Base-by-base conservation (phyloP, 1,284 basidiomycete genomes). In the Rhodotorula mucilaginosa region DNA sequence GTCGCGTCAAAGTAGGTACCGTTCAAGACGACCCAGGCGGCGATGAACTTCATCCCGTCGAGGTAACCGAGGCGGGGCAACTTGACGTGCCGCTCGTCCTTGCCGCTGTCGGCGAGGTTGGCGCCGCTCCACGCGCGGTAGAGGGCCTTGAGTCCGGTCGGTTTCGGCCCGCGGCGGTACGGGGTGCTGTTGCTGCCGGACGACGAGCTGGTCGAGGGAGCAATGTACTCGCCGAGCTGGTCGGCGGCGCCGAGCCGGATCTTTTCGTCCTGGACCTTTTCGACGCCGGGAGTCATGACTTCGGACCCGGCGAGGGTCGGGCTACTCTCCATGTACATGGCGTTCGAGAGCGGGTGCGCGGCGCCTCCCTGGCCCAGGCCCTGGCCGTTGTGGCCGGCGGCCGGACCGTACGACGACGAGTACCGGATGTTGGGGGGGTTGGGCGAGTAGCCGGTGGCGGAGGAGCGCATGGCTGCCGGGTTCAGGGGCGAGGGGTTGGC, bases 21-120 rank as follows among this genome's bases (percentile, higher is more conserved):
- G 74, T 81, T 81, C 65, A 81, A 72, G 58, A 79, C 77, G 66
- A 79, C 70, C 71, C 79, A 74, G 16, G 80, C 80, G 47, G 78
- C 78, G 63, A 80, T 66, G 72, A 81, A 81, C 73, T 80, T 79
- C 44, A 80, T 39, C 46, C 78, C 80, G 69, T 81, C 80, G 51
- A 81, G 70, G 76, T 80, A 80, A 31, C 78, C 78, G 29, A 80
- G 64, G 18, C 79, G 66, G 19, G 76, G 74, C 16, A 75, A 63
- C 70, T 77, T 77, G 70, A 76, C 69, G 70, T 77, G 76, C 18
- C 76, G 71, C 54, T 73, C 74, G 70, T 77, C 76, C 68, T 74
- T 76, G 64, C 74, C 74, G 62, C 66, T 72, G 67, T 77, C 76
- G 64, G 68, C 76, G 61, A 77, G 60, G 68, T 67, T 72, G 48